Evolutionary conservation across 2,329 filamentous ascomycete genomes (phyloP), one percentile per base, ranked within the genome.

Genomic region (Amauroascus niger): DNA sequence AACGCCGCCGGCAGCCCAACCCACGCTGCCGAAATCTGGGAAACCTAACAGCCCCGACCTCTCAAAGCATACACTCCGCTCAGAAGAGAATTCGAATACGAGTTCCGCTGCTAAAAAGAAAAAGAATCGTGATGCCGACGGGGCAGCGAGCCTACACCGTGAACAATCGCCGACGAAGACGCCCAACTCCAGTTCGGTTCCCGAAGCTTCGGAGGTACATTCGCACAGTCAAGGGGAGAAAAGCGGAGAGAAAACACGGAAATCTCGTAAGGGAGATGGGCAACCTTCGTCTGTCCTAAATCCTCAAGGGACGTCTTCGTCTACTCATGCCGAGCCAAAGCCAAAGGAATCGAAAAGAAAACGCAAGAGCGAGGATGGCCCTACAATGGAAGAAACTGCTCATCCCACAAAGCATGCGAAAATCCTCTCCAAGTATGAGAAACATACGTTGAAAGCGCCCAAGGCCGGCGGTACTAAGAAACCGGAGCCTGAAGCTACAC

Each of bases 301-400:
- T 9, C 14, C 18, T 20, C 7, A 30, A 14, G n/a, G 30, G 5
- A 32, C 26, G 26, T 7, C 41, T 43, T 6, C 30, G n/a, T 32
- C 20, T 6, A 28, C 11, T 18, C 9, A 39, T 45, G 14, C 9
- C 2, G 44, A 41, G 33, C 24, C 28, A 13, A 51, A 20, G 22
- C 33, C 43, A 32, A 49, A 55, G 30, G 32, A 30, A 30, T 22
- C 39, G 26, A 54, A 47, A 50, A 49, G 52, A 20, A 55, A 56
- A 26, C 41, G 35, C 18, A 51, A 57, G 52, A 28, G 20, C 26
- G 46, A 44, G 8, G 16, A 58, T 3, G 69, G 60, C 69, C 74
- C 50, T 64, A 67, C 51, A 64, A 67, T 53, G 53, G 71, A 74
- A 53, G 76, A 71, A 39, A 41, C 56, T 26, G 52, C 22, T 3